Conservation (phyloP, 2,329 filamentous ascomycete species). For the Capronia coronata region DNA sequence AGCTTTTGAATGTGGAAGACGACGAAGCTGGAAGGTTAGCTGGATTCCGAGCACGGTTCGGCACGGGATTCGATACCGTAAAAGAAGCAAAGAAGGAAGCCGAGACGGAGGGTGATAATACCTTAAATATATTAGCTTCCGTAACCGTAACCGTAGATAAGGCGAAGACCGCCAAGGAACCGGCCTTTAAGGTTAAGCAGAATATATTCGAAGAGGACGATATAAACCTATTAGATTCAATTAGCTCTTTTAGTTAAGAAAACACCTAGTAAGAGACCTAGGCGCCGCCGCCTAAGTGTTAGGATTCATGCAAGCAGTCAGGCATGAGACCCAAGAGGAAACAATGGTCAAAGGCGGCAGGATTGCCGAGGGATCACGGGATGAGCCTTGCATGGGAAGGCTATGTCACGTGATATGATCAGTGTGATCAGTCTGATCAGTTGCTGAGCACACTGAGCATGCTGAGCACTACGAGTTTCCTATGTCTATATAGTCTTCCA, state of each 20-base stretch:
- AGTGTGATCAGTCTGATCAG: too few relatives aligned
- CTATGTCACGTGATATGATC: too few relatives aligned
- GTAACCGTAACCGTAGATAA: slow-evolving; percentile 26
- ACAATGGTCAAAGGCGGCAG: too few relatives aligned
- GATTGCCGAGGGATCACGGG: too few relatives aligned
- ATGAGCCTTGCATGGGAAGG: too few relatives aligned
- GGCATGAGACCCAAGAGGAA: too few relatives aligned
- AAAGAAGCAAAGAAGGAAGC: slow-evolving; percentile 28
- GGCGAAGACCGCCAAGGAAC: slow-evolving; percentile 22
- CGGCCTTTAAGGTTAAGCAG: slow-evolving; percentile 41
- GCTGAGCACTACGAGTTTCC: too few relatives aligned
- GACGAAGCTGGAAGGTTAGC: slow-evolving; percentile 88
- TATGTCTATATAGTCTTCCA: too few relatives aligned
- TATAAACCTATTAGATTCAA: slow-evolving; percentile 53
- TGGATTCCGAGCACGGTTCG: slow-evolving; percentile 79
- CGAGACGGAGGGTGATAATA: slow-evolving; percentile 25
- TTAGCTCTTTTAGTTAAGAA: slow-evolving; percentile 45
- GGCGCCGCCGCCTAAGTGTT: slow-evolving; percentile 27
- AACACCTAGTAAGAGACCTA: slow-evolving; percentile 7
- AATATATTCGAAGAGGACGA: slow-evolving; percentile 43
- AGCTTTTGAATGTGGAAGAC: slow-evolving; percentile 79
- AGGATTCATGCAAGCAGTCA: too few relatives aligned
- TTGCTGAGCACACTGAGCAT: too few relatives aligned
- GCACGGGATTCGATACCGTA: slow-evolving; percentile 68
- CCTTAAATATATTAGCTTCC: slow-evolving; percentile 37